Conservation (phyloP, 768 basidiomycete species). For the Amanita rubescens region DNA sequence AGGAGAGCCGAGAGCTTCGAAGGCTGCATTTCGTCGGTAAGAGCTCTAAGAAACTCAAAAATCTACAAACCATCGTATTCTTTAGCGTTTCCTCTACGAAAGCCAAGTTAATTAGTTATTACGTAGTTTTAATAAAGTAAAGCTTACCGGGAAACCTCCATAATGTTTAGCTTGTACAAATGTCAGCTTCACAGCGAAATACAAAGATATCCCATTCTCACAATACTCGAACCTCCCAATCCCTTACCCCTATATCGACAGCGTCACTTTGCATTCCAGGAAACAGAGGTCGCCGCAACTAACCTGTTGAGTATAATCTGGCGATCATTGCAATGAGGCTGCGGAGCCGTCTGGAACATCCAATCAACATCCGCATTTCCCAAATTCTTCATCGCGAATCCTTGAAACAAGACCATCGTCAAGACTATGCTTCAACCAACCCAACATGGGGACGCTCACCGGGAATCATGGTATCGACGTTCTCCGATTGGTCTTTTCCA, state of each 20-base stretch:
- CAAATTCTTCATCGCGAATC: conserved; percentile 6
- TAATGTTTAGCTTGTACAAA: conserved; percentile 2
- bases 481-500: conserved; percentile 11
- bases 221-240: conserved; percentile 9
- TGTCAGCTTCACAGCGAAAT: neutral
- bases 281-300: neutral
- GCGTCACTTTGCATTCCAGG: neutral
- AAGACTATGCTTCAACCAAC: neutral
- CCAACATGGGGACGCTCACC: neutral
- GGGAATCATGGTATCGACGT: conserved; percentile 3
- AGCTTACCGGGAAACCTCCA: conserved; percentile 3
- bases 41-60: neutral
- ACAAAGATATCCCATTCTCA: neutral
- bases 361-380: conserved; percentile 4
- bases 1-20: conserved; percentile 10
- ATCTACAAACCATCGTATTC: neutral
- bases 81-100: neutral
- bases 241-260: conserved; percentile 5
- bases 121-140: neutral
- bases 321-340: conserved; percentile 1
- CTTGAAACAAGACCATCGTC: neutral
- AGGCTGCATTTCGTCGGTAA: neutral
- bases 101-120: neutral
- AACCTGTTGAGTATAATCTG: neutral
- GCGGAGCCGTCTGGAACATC: conserved; percentile 1